Conservation (phyloP, 139 green algal species). For the Chlamydomonas schloesseri region DNA sequence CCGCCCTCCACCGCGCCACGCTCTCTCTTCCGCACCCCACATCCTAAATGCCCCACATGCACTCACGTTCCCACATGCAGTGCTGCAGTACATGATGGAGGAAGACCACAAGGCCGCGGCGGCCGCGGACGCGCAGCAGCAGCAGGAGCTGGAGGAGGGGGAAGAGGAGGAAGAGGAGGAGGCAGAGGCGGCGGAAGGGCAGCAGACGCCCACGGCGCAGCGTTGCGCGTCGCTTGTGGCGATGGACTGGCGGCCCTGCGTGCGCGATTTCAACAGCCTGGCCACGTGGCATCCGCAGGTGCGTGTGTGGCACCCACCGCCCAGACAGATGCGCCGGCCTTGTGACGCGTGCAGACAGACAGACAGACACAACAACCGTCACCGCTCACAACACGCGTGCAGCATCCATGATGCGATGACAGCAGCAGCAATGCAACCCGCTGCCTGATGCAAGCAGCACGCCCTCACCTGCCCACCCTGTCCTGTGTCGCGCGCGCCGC, state of each 20-base stretch:
- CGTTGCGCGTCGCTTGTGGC: too few relatives aligned
- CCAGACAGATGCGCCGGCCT: too few relatives aligned
- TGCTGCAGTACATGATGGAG: conserved; percentile 34
- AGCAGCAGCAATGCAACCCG: too few relatives aligned
- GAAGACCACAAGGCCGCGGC: not conserved
- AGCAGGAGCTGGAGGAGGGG: not conserved
- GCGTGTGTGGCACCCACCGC: too few relatives aligned
- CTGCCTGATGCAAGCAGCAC: too few relatives aligned
- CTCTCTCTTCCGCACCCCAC: not conserved
- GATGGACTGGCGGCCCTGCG: conserved; percentile 10
- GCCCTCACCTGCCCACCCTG: too few relatives aligned
- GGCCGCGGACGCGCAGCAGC: not conserved
- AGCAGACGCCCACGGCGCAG: not conserved
- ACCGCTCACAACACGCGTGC: too few relatives aligned
- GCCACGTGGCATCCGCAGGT: conserved; percentile 32
- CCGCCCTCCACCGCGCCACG: too few relatives aligned
- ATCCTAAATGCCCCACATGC: not conserved
- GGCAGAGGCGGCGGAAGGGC: not conserved
- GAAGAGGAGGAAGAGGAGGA: not conserved
- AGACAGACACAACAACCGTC: too few relatives aligned
- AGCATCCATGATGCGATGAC: too few relatives aligned
- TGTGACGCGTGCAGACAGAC: too few relatives aligned
- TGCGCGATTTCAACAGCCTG: conserved; percentile 16
- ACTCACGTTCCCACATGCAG: not conserved
- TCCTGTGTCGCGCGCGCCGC: too few relatives aligned